Conservation (phyloP, 495 filamentous ascomycete species). For the Penicillium lagena region DNA sequence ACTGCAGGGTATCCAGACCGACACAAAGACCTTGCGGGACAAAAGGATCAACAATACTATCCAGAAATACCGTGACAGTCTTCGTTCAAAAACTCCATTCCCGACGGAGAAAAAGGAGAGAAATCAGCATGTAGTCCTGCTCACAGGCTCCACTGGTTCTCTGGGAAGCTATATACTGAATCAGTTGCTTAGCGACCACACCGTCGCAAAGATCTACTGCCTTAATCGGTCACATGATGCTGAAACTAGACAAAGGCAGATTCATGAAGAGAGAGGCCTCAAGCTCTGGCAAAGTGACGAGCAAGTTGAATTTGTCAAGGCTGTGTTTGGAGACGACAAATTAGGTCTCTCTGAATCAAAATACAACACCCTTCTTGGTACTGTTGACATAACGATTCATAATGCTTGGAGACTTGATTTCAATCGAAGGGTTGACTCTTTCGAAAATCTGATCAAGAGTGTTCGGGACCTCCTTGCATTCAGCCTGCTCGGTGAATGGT, state of each 20-base stretch:
- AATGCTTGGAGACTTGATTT: slow-evolving; percentile 63
- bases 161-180: slow-evolving; percentile 51
- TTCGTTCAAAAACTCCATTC: slow-evolving; percentile 11
- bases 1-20: too few species aligned
- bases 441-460: slow-evolving; percentile 48
- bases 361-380: slow-evolving; percentile 33
- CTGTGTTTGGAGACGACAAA: slow-evolving; percentile 36
- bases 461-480: slow-evolving; percentile 49
- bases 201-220: slow-evolving; percentile 46
- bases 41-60: too few species aligned
- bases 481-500: slow-evolving; percentile 30
- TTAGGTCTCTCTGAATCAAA: slow-evolving; percentile 38
- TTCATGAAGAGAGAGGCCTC: slow-evolving; percentile 16
- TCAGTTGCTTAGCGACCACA: slow-evolving; percentile 24
- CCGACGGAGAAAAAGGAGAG: too few species aligned
- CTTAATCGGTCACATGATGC: slow-evolving; percentile 45
- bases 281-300: slow-evolving; percentile 1
- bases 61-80: too few species aligned
- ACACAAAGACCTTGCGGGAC: too few species aligned
- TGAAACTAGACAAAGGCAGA: slow-evolving; percentile 9
- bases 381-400: slow-evolving; percentile 50
- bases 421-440: slow-evolving; percentile 48
- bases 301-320: slow-evolving; percentile 41
- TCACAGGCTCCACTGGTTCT: slow-evolving; percentile 54
- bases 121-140: slow-evolving; percentile 16